Evolutionary conservation across 2,329 filamentous ascomycete species (phyloP).

Genomic region (Arthroderma sp.): DNA sequence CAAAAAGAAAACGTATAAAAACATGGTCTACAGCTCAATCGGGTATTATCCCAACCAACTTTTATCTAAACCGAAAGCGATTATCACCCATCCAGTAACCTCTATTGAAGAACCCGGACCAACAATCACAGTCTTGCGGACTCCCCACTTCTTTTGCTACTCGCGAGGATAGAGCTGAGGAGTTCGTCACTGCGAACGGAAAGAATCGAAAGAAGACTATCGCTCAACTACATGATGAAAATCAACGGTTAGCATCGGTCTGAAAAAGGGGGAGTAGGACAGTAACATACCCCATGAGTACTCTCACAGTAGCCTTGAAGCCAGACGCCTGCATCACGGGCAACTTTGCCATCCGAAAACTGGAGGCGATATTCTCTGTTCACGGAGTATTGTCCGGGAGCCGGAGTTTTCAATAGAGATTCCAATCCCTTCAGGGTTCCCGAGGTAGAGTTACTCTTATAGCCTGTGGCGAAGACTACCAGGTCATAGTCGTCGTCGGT

Average conservation of each 20-base stretch:
- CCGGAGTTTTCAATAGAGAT: constrained; percentile 47
- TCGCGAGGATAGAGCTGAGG: constrained; percentile 10
- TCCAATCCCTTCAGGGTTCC: constrained; percentile 57
- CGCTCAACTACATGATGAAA: constrained; percentile 41
- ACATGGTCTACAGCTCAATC: no score
- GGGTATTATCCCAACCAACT: no score
- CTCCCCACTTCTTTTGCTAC: no score
- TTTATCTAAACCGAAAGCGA: no score
- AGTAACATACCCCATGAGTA: constrained; percentile 52
- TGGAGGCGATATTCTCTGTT: constrained; percentile 65
- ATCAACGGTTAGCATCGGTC: no score
- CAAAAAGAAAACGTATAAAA: no score
- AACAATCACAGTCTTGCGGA: no score
- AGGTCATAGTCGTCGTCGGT: constrained; percentile 63
- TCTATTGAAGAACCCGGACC: no score
- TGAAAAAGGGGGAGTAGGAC: no score
- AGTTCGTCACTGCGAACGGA: constrained; percentile 37
- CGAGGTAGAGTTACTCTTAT: constrained; percentile 64
- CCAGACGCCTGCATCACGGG: constrained; percentile 65
- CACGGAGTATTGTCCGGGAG: constrained; percentile 49
- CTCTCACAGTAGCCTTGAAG: constrained; percentile 87
- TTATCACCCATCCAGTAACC: no score
- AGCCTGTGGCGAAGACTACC: constrained; percentile 69
- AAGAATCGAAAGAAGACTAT: constrained; percentile 67
- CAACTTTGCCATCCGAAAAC: constrained; percentile 55